Base-by-base conservation (phyloP, 2,329 filamentous ascomycete genomes). In the Calonectria pteridis region DNA sequence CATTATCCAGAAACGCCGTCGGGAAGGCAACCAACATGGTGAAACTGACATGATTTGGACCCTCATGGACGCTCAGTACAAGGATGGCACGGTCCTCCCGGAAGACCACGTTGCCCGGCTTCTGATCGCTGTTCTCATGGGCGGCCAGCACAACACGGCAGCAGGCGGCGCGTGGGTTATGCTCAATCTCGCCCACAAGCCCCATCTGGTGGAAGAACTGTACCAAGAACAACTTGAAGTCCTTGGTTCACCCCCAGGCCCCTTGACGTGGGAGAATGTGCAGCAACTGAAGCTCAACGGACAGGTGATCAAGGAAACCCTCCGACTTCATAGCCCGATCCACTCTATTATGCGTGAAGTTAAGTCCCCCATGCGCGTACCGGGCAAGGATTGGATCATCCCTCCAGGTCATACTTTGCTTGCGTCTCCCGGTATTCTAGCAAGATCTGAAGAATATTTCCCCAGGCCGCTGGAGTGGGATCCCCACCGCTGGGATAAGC, bases 311-410 rank as follows among this genome's bases (percentile, higher is more conserved):
- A 97, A 96, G 86, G 96, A 98, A 85, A 98, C 96, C 1, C 91
- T 98, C 23, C 94, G 96, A 72, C 88, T 98, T 16, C 94, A 98
- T 83, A 94, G 95, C 0, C 96, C 96, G 0, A 98, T 98, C 81
- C 95, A 98, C 89, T 96, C 94, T 31, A 98, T 98, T 80, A 91
- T 98, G 88, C 94, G 96, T 79, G 93, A 94, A 78, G 96, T 98
- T 83, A 98, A 96, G 86, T 91, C 92, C 75, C 95, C 95, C 66
- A 95, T 98, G 90, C 90, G 91, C 7, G 91, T 98, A 11, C 91
- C 95, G 18, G 94, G 93, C 72, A 97, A 95, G 10, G 93, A 93
- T 75, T 98, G 93, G 82, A 91, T 94, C 58, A 91, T 98, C 70
- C 95, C 96, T 3, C 91, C 93, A 1, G 91, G 90, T n/a, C 95